phyloP scores from a whole-genome alignment of 2,329 filamentous ascomycete species.

The Trichoderma lentiforme region DNA sequence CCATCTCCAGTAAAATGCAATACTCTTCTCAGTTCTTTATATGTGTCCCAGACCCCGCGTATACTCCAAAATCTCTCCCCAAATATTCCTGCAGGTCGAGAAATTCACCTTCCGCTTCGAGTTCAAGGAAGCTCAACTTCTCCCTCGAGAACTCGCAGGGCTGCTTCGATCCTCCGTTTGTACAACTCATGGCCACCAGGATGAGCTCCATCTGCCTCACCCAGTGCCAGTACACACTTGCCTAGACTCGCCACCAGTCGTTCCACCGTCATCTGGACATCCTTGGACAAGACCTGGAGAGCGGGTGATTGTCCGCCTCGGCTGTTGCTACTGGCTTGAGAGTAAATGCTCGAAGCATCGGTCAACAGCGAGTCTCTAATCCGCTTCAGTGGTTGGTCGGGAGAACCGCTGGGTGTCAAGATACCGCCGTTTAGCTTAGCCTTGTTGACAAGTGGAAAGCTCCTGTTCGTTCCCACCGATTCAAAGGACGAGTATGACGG shows the following conservation, averaged over 20 bases:
- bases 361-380: slow-evolving; percentile 49
- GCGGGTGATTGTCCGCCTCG: slow-evolving; percentile 36
- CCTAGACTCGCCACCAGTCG: slow-evolving; percentile 58
- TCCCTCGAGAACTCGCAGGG: slow-evolving; percentile 70
- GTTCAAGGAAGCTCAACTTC: slow-evolving; percentile 25
- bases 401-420: slow-evolving; percentile 47
- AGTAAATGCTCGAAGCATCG: slow-evolving; percentile 44
- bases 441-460: slow-evolving; percentile 59
- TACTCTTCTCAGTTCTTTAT: not conserved
- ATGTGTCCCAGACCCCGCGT: not conserved
- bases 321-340: slow-evolving; percentile 30
- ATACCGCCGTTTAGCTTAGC: slow-evolving; percentile 45
- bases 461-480: slow-evolving; percentile 57
- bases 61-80: not conserved
- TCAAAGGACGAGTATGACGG: slow-evolving; percentile 57
- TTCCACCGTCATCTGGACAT: slow-evolving; percentile 60
- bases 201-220: slow-evolving; percentile 52
- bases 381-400: slow-evolving; percentile 46
- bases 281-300: slow-evolving; percentile 47
- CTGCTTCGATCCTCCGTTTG: slow-evolving; percentile 70
- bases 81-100: not conserved
- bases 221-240: slow-evolving; percentile 56
- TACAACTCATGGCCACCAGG: slow-evolving; percentile 62
- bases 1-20: not conserved
- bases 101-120: not conserved